These are phyloP conservation scores for Talaromyces albobiverticillius DNA, from an alignment of 2,329 filamentous ascomycete genomes.

Conservation along the genomic window DNA sequence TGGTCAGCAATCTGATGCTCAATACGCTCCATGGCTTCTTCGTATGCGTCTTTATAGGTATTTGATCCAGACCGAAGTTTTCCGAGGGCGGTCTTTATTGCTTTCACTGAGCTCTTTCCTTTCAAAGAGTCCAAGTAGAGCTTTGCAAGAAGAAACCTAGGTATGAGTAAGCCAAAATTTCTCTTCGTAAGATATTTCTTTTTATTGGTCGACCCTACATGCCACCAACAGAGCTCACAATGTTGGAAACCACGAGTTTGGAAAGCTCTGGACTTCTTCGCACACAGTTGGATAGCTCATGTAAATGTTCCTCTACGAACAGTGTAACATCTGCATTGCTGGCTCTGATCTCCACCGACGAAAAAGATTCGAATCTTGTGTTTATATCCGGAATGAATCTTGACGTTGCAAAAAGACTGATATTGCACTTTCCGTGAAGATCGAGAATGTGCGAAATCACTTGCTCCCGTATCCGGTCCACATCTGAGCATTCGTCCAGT, in stretches of 20 bases:
- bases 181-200: not conserved
- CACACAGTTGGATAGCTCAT: slow-evolving; percentile 20
- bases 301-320: slow-evolving; percentile 24
- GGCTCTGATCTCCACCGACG: slow-evolving; percentile 32
- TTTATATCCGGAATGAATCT: slow-evolving; percentile 25
- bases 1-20: slow-evolving; percentile 32
- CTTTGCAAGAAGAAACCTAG: slow-evolving; percentile 27
- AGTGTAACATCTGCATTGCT: slow-evolving; percentile 28
- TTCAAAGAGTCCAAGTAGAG: slow-evolving; percentile 23
- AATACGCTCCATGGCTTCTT: slow-evolving; percentile 43
- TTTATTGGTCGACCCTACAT: slow-evolving; percentile 27
- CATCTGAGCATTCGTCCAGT: slow-evolving; percentile 27
- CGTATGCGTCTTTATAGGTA: slow-evolving; percentile 42
- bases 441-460: slow-evolving; percentile 23
- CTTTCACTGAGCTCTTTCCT: slow-evolving; percentile 22
- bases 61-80: slow-evolving; percentile 27
- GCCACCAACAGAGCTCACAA: slow-evolving; percentile 26
- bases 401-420: slow-evolving; percentile 33
- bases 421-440: slow-evolving; percentile 18
- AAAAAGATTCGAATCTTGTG: slow-evolving; percentile 18
- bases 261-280: slow-evolving; percentile 13
- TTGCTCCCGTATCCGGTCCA: slow-evolving; percentile 4
- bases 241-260: slow-evolving; percentile 18
- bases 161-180: not conserved
- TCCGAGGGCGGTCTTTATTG: slow-evolving; percentile 30